Evolutionary conservation across 1,284 basidiomycete genomes (phyloP).

Genomic region (Mycosarcoma mackinlayi): DNA sequence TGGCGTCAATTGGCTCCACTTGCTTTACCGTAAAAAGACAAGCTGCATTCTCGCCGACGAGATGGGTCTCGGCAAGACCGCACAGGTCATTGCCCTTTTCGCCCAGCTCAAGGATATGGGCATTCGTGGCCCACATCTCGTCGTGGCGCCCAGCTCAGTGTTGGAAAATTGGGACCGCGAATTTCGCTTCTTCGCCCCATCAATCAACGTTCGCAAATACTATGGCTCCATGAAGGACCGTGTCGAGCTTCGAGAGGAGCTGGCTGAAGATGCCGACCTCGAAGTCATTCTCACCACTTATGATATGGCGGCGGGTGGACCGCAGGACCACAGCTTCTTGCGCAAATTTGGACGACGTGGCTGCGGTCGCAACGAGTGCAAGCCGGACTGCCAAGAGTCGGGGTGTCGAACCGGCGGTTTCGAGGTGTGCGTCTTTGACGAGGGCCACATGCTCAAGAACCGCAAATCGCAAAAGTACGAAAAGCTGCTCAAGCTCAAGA

Average conservation of each 20-base stretch:
- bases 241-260: conserved; percentile 78
- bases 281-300: conserved; percentile 97
- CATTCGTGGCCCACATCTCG: conserved; percentile 83
- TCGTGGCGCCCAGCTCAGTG: conserved; percentile 91
- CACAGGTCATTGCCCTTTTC: conserved; percentile 97
- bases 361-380: conserved; percentile 41
- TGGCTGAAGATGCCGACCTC: conserved; percentile 76
- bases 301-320: conserved; percentile 83
- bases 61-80: conserved; percentile 89
- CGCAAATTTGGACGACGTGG: conserved; percentile 69
- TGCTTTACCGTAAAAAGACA: conserved; percentile 82
- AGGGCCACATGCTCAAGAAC: conserved; percentile 96
- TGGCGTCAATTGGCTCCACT: conserved; percentile 96
- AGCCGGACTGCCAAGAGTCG: conserved; percentile 32
- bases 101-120: conserved; percentile 85
- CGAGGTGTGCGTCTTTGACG: conserved; percentile 86
- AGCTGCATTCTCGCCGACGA: conserved; percentile 94
- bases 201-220: conserved; percentile 87
- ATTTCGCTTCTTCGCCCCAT: conserved; percentile 87
- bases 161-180: conserved; percentile 99
- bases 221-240: conserved; percentile 93
- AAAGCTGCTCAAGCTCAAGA: conserved; percentile 83
- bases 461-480: conserved; percentile 94
- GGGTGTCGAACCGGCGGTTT: conserved; percentile 75
- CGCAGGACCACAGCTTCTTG: conserved; percentile 91